phyloP scores from a whole-genome alignment of 2,329 filamentous ascomycete species.

The Neonectria ditissima region DNA sequence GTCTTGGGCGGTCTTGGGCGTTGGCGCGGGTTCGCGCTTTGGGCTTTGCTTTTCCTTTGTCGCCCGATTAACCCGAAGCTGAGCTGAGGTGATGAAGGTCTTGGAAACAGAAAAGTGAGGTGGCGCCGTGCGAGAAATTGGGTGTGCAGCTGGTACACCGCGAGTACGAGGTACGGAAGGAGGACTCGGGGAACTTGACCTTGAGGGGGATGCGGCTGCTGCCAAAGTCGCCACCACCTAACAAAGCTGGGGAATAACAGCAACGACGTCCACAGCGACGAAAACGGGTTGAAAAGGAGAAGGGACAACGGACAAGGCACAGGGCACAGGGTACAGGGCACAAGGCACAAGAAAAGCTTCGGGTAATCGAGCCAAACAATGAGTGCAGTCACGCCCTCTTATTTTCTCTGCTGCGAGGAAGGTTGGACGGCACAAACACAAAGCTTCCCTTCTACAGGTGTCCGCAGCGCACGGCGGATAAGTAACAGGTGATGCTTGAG shows the following conservation, averaged over 20 bases:
- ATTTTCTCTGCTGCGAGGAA: background rate
- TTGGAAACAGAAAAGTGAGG: background rate
- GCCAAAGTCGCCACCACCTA: conserved; percentile 1
- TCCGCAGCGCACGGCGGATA: background rate
- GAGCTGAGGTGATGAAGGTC: background rate
- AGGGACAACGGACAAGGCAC: background rate
- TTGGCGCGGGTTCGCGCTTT: background rate
- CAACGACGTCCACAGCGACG: background rate
- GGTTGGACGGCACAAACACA: background rate
- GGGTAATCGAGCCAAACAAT: background rate
- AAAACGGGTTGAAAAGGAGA: background rate
- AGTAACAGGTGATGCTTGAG: conserved; percentile 18
- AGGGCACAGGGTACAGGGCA: background rate
- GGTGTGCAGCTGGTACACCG: background rate
- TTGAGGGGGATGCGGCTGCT: conserved; percentile 3
- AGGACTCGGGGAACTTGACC: background rate
- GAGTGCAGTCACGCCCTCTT: no score
- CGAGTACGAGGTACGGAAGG: conserved; percentile 5
- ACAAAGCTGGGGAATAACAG: background rate
- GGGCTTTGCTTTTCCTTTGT: background rate
- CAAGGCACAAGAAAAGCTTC: background rate
- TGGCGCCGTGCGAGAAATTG: background rate
- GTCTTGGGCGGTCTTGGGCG: background rate
- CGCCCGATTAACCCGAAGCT: background rate
- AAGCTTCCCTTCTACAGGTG: background rate